Base-by-base conservation (phyloP, 2,329 filamentous ascomycete species). In the Bimuria novae-zelandiae region DNA sequence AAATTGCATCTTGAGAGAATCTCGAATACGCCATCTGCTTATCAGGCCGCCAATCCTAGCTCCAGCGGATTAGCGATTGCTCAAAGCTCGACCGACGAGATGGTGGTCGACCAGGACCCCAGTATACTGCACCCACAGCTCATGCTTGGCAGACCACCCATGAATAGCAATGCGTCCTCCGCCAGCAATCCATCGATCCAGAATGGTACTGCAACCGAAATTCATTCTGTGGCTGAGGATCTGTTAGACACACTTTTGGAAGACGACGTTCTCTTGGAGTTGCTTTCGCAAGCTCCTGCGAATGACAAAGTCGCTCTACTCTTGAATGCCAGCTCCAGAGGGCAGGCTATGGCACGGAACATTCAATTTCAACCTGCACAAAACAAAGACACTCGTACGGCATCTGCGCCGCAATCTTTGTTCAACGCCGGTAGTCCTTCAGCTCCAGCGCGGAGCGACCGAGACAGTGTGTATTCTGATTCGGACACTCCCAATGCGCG, bases 1-100 rank as follows among this genome's bases (percentile, higher is more conserved):
- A 35, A 61, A 0, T 30, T 63, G 1, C 49, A 60, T 1, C 60
- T 65, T 12, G 45, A 54, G 22, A 23, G 33, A 7, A 14, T 32
- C 16, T 27, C 39, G 7, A 25, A 30, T 27, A 6, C 16, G 3
- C 4, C 27, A 6, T 8, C 12, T 11, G 14, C 8, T 22, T 27
- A 14, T 17, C n/a, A 16, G 12, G 21, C 48, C 7, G 12, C 1
- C 4, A 30, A 21, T 5, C 21, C 23, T 19, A 11, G n/a, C 4
- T 30, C 33, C 14, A 29, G n/a, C 1, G 32, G 33, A 17, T 7
- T 37, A 5, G 23, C 44, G 7, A 39, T 39, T 21, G 44, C 33
- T 11, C 22, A 47, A 7, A 47, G 21, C 14, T 39, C 33, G 6
- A 22, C 44, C 16, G n/a, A 19, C 10, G 44, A 47, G 8, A 47